A percentile compares a stretch with the other conserved stretches of the same genome.
Evolutionary conservation across 192 early-diverging fungal species (phyloP).

Genomic region (Entomortierella parvispora): DNA sequence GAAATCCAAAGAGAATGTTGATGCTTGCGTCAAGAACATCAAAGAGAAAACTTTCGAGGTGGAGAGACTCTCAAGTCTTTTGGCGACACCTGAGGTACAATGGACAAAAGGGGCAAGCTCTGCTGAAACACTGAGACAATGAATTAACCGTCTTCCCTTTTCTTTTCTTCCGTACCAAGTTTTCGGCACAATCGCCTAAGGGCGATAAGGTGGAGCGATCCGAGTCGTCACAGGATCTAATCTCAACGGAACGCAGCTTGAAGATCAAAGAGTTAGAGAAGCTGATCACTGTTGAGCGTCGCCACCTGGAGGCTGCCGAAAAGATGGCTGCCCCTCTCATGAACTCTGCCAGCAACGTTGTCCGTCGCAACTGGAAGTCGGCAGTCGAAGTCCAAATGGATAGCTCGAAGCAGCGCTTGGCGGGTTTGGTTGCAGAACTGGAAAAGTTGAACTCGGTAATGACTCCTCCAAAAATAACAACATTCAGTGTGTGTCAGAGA

Average conservation of each 20-base stretch:
- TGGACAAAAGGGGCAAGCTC: not conserved
- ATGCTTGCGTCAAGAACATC: slow-evolving; percentile 32
- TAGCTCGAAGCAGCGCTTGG: slow-evolving; percentile 32
- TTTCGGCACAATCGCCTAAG: not conserved
- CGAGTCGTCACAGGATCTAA: slow-evolving; percentile 31
- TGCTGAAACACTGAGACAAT: no score
- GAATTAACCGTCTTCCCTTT: no score
- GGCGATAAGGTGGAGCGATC: not conserved
- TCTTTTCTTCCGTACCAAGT: no score
- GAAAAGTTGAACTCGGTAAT: slow-evolving; percentile 37
- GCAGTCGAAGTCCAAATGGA: slow-evolving; percentile 49
- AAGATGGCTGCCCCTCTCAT: slow-evolving; percentile 49
- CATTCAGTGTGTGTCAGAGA: not conserved
- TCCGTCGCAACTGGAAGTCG: slow-evolving; percentile 45
- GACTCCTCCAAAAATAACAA: not conserved
- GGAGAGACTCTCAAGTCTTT: slow-evolving; percentile 12
- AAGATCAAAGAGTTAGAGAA: slow-evolving; percentile 45
- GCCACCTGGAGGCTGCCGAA: slow-evolving; percentile 44
- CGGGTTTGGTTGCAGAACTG: slow-evolving; percentile 15
- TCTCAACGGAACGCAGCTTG: slow-evolving; percentile 28
- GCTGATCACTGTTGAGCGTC: slow-evolving; percentile 40
- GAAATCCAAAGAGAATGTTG: slow-evolving; percentile 48
- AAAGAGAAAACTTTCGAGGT: slow-evolving; percentile 38
- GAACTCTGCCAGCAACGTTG: slow-evolving; percentile 33
- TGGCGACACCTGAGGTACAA: slow-evolving; percentile 20